These are phyloP conservation scores for Reutealis trisperma DNA, from an alignment of 345 rosid genomes.

Conservation along the genomic window DNA sequence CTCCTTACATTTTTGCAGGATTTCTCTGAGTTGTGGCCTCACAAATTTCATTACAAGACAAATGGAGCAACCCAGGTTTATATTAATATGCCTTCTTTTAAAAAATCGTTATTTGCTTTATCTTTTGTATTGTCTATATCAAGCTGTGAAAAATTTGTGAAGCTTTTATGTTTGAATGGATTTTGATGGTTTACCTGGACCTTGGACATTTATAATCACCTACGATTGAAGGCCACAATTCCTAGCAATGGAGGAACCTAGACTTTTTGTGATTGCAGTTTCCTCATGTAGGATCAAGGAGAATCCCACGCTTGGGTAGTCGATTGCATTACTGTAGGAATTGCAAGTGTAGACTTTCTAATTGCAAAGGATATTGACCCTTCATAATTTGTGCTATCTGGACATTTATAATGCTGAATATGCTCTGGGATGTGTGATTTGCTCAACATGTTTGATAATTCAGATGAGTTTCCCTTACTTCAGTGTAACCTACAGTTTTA, in stretches of 20 bases:
- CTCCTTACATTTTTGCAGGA: slow-evolving; percentile 33
- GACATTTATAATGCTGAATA: background rate
- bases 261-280: background rate
- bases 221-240: background rate
- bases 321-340: background rate
- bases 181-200: background rate
- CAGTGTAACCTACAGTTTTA: background rate
- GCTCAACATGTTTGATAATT: background rate
- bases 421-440: background rate
- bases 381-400: background rate
- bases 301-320: background rate
- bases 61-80: slow-evolving; percentile 52
- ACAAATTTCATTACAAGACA: slow-evolving; percentile 49
- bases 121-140: background rate
- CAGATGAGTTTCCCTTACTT: background rate
- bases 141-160: background rate
- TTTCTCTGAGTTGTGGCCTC: slow-evolving; percentile 53
- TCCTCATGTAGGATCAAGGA: background rate
- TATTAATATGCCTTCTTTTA: background rate
- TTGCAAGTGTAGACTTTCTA: background rate
- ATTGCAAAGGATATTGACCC: background rate
- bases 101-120: background rate
- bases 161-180: background rate
- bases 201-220: background rate
- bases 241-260: background rate